Evolutionary conservation across 164 flowering plant species (phyloP), one percentile per base, ranked within the genome.

Genomic region (Warburgia ugandensis): DNA sequence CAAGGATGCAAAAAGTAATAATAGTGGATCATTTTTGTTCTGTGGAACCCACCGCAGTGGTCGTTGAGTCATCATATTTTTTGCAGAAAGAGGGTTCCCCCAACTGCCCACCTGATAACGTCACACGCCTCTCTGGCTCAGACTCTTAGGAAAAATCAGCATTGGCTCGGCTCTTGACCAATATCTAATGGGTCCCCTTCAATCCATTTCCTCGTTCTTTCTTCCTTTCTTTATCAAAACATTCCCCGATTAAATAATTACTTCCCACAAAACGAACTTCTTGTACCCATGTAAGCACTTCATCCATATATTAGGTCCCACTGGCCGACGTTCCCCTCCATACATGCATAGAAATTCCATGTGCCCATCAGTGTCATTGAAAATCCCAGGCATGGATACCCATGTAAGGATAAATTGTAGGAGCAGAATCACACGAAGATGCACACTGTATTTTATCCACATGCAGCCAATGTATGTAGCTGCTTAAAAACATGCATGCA

Each of bases 31-130:
- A 26, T 45, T 13, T 26, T 19, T n/a, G n/a, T n/a, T n/a, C n/a
- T n/a, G n/a, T 21, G 21, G 36, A 13, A 3, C 36, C 7, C 13
- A 6, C 1, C 13, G 23, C 19, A 47, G 37, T 47, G 51, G 51
- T 29, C 37, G 23, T 19, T 19, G 37, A 47, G 51, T 47, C 51
- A 47, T 47, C 51, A 47, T 27, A 28, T 46, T 26, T 45, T 47
- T 29, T 17, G 30, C 17, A 30, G 32, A 47, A 19, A 29, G 36
- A 13, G 9, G 32, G 10, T 47, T 47, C 37, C 23, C 36, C 51
- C 32, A 47, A 29, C 49, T 1, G 2, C 36, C 36, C 48, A 45
- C 48, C 48, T 47, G 31, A 47, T 19, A 29, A 17, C 51, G 36
- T 47, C 51, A 47, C 23, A n/a, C 28, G 16, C 51, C 23, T 29